Base-by-base conservation (phyloP, 805 yeast genomes). In the Priceomyces castillae region DNA sequence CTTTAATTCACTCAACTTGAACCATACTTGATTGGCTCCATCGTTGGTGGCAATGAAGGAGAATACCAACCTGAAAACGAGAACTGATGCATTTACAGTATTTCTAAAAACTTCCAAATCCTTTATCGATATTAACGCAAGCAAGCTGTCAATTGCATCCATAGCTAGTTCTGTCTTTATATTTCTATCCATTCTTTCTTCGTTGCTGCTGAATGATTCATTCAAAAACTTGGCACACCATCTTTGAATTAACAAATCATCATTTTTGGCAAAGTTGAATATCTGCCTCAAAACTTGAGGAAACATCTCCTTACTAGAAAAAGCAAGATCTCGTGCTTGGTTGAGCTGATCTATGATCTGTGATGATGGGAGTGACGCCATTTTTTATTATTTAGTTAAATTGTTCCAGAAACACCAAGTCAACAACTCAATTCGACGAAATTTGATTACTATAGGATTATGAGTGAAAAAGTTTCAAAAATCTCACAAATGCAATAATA, bases 1-100 rank as follows among this genome's bases (percentile, higher is more conserved):
- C 62, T 86, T 87, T 53, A 90, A 62, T 5, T 69, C 73, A 12
- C 69, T 59, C 47, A 86, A 54, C 37, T 73, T 69, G 19, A 65
- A 59, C 95, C 95, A 89, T 16, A 65, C 52, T n/a, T 51, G 58
- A 40, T 53, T 53, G 46, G 70, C 62, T 26, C 76, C 73, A 42
- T 77, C 79, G 46, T 67, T 67, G n/a, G 73, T 71, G 7, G 74
- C 71, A 43, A 76, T 71, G 43, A 67, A 67, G 36, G 60, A 57
- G 52, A 77, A 77, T 4, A 75, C 70, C 20, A 76, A 57, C 36
- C 65, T 69, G 55, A 70, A 78, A 7, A 69, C 65, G 11, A 76
- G 59, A 28, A 66, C 54, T 22, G 74, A 49, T n/a, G 68, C 56
- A 51, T 70, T 67, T 34, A 72, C 54, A 31, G 57, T 53, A 36